Conservation (phyloP, 495 filamentous ascomycete genomes). For the Penicillium fimorum region DNA sequence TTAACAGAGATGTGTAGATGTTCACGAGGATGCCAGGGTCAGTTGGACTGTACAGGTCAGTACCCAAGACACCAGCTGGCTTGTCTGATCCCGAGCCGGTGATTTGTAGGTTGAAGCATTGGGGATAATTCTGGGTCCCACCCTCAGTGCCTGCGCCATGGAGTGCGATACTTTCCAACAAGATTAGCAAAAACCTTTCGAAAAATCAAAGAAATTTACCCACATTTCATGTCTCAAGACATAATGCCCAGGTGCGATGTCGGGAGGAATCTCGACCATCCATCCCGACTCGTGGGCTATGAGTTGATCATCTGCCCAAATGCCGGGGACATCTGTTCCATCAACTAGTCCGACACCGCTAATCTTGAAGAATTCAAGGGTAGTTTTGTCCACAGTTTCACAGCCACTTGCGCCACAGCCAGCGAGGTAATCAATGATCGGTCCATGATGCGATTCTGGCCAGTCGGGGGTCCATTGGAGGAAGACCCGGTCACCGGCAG, state of each 20-base stretch:
- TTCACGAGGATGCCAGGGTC: slow-evolving; percentile 63
- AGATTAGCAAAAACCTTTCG: neutral
- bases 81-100: slow-evolving; percentile 58
- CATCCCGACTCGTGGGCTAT: slow-evolving; percentile 62
- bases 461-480: slow-evolving; percentile 61
- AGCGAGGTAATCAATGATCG: slow-evolving; percentile 71
- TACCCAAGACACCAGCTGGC: slow-evolving; percentile 57
- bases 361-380: slow-evolving; percentile 74
- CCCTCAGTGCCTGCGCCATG: slow-evolving; percentile 55
- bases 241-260: slow-evolving; percentile 67
- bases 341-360: slow-evolving; percentile 57
- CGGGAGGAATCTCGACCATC: slow-evolving; percentile 62
- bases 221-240: slow-evolving; percentile 66
- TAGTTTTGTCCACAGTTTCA: slow-evolving; percentile 57
- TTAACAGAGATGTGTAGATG: slow-evolving; percentile 51
- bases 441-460: slow-evolving; percentile 66
- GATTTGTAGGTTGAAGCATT: slow-evolving; percentile 72
- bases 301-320: slow-evolving; percentile 65
- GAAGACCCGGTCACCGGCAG: slow-evolving; percentile 53
- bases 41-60: slow-evolving; percentile 55
- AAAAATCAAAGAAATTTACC: neutral
- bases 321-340: slow-evolving; percentile 47
- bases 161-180: slow-evolving; percentile 58
- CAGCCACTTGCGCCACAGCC: slow-evolving; percentile 64
- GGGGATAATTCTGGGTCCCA: slow-evolving; percentile 73